A percentile compares a stretch with the other conserved stretches of the same genome.
Conservation (phyloP, 2,329 filamentous ascomycete species). For the Grosmannia serpens region DNA sequence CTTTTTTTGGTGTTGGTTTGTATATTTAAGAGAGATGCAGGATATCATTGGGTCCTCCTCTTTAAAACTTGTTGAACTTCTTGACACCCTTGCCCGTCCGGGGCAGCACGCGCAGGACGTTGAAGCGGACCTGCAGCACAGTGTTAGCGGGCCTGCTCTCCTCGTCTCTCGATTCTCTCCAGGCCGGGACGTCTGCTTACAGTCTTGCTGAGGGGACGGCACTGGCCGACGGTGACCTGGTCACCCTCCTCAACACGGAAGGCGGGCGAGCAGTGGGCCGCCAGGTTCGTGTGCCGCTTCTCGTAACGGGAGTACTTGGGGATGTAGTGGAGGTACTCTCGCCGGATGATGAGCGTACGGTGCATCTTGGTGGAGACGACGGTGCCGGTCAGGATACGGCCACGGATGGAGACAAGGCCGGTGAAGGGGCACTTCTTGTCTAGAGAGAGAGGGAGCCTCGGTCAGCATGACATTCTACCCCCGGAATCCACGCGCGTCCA, state of each 20-base stretch:
- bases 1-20: not conserved
- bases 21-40: not conserved
- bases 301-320: conserved; percentile 99
- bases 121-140: conserved; percentile 76
- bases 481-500: not conserved
- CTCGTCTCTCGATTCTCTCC: not conserved
- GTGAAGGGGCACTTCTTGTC: conserved; percentile 99
- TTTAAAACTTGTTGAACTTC: conserved; percentile 98
- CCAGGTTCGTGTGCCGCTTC: conserved; percentile 99
- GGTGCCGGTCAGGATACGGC: conserved; percentile 98
- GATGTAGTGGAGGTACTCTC: conserved; percentile 99
- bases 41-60: not conserved
- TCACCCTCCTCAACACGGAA: conserved; percentile 99
- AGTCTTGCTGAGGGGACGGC: conserved; percentile 98
- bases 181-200: conserved; percentile 34
- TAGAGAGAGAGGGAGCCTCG: conserved; percentile 25
- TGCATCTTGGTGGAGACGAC: conserved; percentile 99
- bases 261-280: conserved; percentile 95
- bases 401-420: conserved; percentile 97
- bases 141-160: not conserved
- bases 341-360: conserved; percentile 97
- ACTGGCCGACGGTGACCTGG: conserved; percentile 98
- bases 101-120: conserved; percentile 96
- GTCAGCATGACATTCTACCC: not conserved
- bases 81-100: conserved; percentile 96